phyloP scores from a whole-genome alignment of 2,329 filamentous ascomycete species.

The Alternaria postmessia region DNA sequence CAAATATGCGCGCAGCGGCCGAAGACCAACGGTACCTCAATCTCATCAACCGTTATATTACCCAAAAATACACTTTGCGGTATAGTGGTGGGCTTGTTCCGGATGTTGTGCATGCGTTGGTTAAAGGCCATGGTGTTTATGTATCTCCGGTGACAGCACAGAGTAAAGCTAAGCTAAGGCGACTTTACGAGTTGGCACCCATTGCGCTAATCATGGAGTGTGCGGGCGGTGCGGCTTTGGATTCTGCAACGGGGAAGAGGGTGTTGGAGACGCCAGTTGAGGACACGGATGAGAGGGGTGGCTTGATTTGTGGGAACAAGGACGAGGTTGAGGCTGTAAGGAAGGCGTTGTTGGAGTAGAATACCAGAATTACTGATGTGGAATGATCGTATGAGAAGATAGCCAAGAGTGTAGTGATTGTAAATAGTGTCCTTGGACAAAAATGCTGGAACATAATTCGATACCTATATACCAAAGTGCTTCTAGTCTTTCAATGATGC shows the following conservation, averaged over 20 bases:
- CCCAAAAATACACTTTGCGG: constrained; percentile 65
- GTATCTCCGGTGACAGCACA: constrained; percentile 63
- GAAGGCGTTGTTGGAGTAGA: constrained; percentile 4
- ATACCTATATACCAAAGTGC: background rate
- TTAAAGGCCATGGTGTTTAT: constrained; percentile 70
- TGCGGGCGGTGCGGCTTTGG: constrained; percentile 65
- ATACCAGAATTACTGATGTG: background rate
- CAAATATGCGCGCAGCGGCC: constrained; percentile 66
- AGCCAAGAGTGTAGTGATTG: background rate
- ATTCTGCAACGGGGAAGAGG: constrained; percentile 50
- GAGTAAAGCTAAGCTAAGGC: constrained; percentile 65
- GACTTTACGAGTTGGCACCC: constrained; percentile 67
- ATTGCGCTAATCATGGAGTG: constrained; percentile 69
- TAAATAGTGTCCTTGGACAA: background rate
- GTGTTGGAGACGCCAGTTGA: constrained; percentile 31
- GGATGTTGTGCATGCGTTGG: constrained; percentile 66
- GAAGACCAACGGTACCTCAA: constrained; percentile 60
- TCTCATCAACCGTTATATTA: constrained; percentile 61
- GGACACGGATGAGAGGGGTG: constrained; percentile 44
- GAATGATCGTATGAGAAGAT: background rate
- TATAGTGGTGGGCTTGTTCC: constrained; percentile 70
- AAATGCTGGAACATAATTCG: background rate
- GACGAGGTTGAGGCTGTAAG: constrained; percentile 39
- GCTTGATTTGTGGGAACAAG: constrained; percentile 42
- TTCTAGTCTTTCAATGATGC: background rate